Percentiles rank a stretch among this genome's conserved stretches.
These are phyloP conservation scores for Senna siamea DNA, from an alignment of 306 rosid genomes.

Conservation along the genomic window DNA sequence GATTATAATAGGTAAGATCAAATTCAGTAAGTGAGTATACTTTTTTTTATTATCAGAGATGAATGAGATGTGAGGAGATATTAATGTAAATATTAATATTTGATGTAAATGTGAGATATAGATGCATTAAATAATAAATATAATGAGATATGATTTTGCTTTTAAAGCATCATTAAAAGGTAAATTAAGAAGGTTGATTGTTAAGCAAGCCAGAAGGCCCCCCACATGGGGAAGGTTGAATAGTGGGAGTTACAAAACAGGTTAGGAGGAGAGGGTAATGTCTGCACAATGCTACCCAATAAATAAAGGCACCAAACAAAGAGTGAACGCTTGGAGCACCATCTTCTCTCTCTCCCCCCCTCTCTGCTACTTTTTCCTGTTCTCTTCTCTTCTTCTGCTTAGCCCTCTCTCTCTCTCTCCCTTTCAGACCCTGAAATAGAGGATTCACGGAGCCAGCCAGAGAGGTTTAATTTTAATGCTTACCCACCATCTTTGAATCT, in stretches of 20 bases:
- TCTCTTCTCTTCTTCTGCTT: too few species aligned
- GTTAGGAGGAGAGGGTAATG: background rate
- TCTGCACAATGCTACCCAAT: conserved; percentile 30
- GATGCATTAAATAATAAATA: too few species aligned
- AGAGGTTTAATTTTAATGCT: conserved; percentile 43
- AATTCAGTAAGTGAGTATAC: too few species aligned
- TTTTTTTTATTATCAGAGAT: too few species aligned
- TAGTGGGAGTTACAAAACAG: background rate
- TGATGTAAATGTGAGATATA: too few species aligned
- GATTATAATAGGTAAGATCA: too few species aligned
- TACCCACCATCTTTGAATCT: conserved; percentile 42
- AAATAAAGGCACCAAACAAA: conserved; percentile 49
- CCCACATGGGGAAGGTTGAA: conserved; percentile 15
- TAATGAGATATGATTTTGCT: background rate
- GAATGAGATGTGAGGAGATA: too few species aligned
- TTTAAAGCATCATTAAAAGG: background rate
- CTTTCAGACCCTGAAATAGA: conserved; percentile 52
- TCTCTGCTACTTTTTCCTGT: background rate
- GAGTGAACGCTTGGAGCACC: conserved; percentile 34
- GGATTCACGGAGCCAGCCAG: conserved; percentile 39
- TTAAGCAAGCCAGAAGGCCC: conserved; percentile 2
- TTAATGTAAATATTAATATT: too few species aligned
- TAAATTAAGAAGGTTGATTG: background rate
- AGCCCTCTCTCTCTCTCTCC: background rate
- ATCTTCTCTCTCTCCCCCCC: background rate